phyloP scores from a whole-genome alignment of 1,284 basidiomycete genomes.

The Rhizoctonia solani region DNA sequence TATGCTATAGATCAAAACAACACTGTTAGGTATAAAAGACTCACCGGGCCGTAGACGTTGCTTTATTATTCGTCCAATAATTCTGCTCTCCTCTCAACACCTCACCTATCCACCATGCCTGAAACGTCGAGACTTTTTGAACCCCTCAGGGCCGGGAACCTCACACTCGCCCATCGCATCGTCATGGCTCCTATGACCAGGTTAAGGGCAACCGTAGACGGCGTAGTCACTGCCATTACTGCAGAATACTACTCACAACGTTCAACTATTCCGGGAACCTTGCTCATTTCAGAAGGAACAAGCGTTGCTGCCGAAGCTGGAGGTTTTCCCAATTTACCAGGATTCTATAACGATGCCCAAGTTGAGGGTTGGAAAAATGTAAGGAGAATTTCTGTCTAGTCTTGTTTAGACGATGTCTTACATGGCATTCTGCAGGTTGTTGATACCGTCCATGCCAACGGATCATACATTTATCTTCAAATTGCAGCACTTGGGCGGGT shows the following conservation, averaged over 20 bases:
- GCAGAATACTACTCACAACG: constrained; percentile 44
- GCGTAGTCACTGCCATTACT: constrained; percentile 41
- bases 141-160: constrained; percentile 51
- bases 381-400: neutral
- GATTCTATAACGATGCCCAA: constrained; percentile 42
- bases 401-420: neutral
- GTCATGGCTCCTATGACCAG: constrained; percentile 57
- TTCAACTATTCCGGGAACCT: constrained; percentile 39
- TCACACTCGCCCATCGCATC: constrained; percentile 52
- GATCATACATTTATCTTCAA: constrained; percentile 47
- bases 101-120: neutral
- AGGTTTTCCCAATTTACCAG: constrained; percentile 40
- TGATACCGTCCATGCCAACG: constrained; percentile 45
- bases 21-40: neutral
- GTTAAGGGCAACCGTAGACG: constrained; percentile 44
- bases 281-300: constrained; percentile 44
- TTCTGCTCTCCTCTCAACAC: neutral
- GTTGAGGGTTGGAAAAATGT: constrained; percentile 42
- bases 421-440: constrained; percentile 17
- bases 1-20: neutral
- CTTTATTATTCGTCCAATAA: neutral
- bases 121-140: constrained; percentile 48
- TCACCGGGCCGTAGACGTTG: too few species aligned
- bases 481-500: constrained; percentile 49
- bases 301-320: constrained; percentile 40